phyloP scores from a whole-genome alignment of 2,329 filamentous ascomycete genomes.

The Lomentospora prolificans region DNA sequence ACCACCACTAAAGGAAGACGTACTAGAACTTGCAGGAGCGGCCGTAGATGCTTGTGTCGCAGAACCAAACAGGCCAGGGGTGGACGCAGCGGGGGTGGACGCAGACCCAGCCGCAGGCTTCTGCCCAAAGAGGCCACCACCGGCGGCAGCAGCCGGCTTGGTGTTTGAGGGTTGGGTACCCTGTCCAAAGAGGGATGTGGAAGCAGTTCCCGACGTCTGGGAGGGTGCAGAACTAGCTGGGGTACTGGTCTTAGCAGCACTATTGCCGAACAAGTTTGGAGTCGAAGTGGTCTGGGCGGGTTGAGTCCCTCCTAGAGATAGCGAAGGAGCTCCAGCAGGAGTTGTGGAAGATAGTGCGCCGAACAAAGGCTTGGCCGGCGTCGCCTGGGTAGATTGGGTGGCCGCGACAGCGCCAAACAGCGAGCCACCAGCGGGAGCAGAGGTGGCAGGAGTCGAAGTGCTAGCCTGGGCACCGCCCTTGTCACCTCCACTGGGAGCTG shows the following conservation, averaged over 20 bases:
- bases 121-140: constrained; percentile 6
- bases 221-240: background rate
- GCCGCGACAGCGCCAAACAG: constrained; percentile 8
- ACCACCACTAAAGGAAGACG: background rate
- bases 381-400: background rate
- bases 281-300: constrained; percentile 5
- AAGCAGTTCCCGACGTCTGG: background rate
- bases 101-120: constrained; percentile 6
- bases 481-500: constrained; percentile 9
- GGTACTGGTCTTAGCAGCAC: constrained; percentile 7
- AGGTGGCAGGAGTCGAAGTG: constrained; percentile 20
- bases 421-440: constrained; percentile 15
- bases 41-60: background rate
- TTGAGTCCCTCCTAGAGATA: constrained; percentile 4
- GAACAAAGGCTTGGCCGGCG: constrained; percentile 7
- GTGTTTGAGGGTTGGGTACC: background rate
- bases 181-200: constrained; percentile 5
- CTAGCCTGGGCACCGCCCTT: constrained; percentile 12
- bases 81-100: constrained; percentile 1
- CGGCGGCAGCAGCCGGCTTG: background rate
- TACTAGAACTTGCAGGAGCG: background rate
- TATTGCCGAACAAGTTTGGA: constrained; percentile 10
- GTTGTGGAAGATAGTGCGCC: constrained; percentile 5
- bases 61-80: constrained; percentile 5
- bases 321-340: constrained; percentile 5